Evolutionary conservation across 23 red algal genomes (phyloP).

Genomic region (Pyropia yezoensis): DNA sequence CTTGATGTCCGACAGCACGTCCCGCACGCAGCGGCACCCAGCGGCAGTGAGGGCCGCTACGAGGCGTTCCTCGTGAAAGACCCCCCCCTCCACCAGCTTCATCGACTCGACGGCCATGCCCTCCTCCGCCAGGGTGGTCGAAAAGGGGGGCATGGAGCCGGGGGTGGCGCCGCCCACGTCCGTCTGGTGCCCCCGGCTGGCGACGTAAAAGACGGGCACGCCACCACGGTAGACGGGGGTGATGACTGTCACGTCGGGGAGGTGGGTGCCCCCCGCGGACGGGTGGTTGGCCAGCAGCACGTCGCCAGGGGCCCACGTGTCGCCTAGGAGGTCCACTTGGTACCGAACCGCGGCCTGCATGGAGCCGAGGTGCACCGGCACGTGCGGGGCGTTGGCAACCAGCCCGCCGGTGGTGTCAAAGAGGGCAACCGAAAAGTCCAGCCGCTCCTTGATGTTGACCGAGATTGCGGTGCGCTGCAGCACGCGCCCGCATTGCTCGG

Average conservation of each 20-base stretch:
- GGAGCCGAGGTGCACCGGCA: conserved; percentile 95
- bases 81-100: conserved; percentile 58
- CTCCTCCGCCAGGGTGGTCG: conserved; percentile 65
- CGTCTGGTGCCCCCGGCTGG: conserved; percentile 86
- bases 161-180: conserved; percentile 92
- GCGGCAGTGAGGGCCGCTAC: conserved; percentile 22
- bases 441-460: conserved; percentile 96
- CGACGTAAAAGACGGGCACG: conserved; percentile 80
- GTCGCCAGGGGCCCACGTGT: conserved; percentile 65
- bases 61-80: conserved; percentile 77
- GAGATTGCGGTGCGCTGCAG: conserved; percentile 89
- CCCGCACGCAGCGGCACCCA: conserved; percentile 67
- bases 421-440: conserved; percentile 95
- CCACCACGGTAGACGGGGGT: conserved; percentile 68
- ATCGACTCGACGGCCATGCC: conserved; percentile 78
- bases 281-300: conserved; percentile 94
- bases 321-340: conserved; percentile 42
- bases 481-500: conserved; percentile 93
- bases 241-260: conserved; percentile 97
- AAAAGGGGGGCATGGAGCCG: conserved; percentile 98
- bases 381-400: conserved; percentile 96
- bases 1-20: conserved; percentile 82
- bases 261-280: conserved; percentile 77
- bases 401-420: conserved; percentile 90
- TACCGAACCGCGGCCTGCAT: conserved; percentile 91